Evolutionary conservation across 495 filamentous ascomycete species (phyloP).

Genomic region (Penicillium psychrofluorescens): DNA sequence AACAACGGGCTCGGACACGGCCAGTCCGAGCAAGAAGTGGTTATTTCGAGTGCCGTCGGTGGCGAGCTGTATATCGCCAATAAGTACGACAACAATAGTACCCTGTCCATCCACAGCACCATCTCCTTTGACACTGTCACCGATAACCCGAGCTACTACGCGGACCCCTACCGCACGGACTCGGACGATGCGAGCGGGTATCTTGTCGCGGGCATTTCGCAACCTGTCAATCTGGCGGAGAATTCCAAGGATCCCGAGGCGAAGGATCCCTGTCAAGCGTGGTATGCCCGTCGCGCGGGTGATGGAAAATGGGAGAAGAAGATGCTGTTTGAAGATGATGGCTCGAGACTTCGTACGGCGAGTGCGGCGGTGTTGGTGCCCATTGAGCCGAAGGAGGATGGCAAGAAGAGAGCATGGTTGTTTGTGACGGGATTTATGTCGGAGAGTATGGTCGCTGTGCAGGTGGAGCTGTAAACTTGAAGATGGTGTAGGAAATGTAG

Average conservation of each 20-base stretch:
- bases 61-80: constrained; percentile 26
- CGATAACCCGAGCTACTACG: constrained; percentile 53
- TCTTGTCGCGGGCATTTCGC: constrained; percentile 42
- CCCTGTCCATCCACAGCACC: constrained; percentile 33
- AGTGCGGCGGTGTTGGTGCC: constrained; percentile 49
- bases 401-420: constrained; percentile 44
- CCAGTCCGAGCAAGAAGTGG: constrained; percentile 33
- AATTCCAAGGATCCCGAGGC: constrained; percentile 29
- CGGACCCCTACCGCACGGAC: constrained; percentile 32
- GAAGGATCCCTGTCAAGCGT: constrained; percentile 39
- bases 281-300: constrained; percentile 27
- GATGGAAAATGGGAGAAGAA: constrained; percentile 29
- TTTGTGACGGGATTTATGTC: constrained; percentile 53
- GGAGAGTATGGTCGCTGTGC: constrained; percentile 44
- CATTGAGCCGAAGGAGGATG: constrained; percentile 32
- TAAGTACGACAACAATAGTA: constrained; percentile 14
- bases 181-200: constrained; percentile 47
- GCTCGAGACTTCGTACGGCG: constrained; percentile 38
- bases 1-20: constrained; percentile 54
- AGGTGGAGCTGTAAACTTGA: constrained; percentile 40
- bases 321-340: constrained; percentile 54
- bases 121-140: constrained; percentile 36
- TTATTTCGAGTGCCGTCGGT: constrained; percentile 35
- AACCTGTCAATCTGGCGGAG: constrained; percentile 24
- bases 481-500: neutral